Evolutionary conservation across 345 rosid species (phyloP).

Genomic region (Carallia pectinifolia): DNA sequence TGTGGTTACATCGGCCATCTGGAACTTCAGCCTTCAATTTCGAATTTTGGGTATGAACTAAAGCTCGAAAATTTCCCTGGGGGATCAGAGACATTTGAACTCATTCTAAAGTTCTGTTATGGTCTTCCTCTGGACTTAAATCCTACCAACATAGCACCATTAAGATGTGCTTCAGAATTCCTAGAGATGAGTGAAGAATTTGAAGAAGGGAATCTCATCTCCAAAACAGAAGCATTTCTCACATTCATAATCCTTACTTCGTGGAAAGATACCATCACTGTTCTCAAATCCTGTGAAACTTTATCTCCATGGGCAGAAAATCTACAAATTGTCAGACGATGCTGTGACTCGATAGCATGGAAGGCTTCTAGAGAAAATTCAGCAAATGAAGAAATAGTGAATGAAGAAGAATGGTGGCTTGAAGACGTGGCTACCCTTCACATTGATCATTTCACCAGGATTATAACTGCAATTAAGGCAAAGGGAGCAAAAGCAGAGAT

Average conservation of each 20-base stretch:
- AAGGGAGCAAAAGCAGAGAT: constrained; percentile 53
- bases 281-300: constrained; percentile 63
- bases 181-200: constrained; percentile 84
- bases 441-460: constrained; percentile 73
- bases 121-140: constrained; percentile 60
- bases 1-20: constrained; percentile 68
- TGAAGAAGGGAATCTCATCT: constrained; percentile 73
- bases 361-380: constrained; percentile 53
- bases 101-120: constrained; percentile 69
- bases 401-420: constrained; percentile 44
- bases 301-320: constrained; percentile 90
- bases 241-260: constrained; percentile 73
- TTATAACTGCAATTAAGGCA: constrained; percentile 57
- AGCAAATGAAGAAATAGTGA: constrained; percentile 27
- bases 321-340: constrained; percentile 78
- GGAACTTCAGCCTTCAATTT: constrained; percentile 61
- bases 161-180: constrained; percentile 81
- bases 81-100: constrained; percentile 70
- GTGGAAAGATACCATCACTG: constrained; percentile 74
- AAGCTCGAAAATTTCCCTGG: constrained; percentile 83
- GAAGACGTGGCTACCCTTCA: constrained; percentile 55
- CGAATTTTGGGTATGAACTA: constrained; percentile 48
- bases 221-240: constrained; percentile 81
- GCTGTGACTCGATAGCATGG: constrained; percentile 81
- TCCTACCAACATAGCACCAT: constrained; percentile 56